A percentile compares a stretch with the other conserved stretches of the same genome.
These are phyloP conservation scores for Henckelia pumila DNA, from an alignment of 257 asterid genomes.

Conservation along the genomic window DNA sequence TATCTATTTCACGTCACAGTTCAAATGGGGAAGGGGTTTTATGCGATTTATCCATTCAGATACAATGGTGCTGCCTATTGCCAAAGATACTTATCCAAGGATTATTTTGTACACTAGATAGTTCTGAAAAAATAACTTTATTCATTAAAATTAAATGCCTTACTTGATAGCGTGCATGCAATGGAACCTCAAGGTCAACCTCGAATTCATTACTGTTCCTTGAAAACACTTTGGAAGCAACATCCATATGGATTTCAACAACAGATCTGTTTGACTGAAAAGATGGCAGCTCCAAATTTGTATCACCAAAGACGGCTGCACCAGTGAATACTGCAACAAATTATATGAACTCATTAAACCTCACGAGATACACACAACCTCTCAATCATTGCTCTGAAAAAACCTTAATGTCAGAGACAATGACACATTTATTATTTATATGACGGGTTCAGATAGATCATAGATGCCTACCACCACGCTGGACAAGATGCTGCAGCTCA, in stretches of 20 bases:
- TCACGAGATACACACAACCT: not conserved
- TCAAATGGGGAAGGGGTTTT: not conserved
- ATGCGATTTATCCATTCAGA: not conserved
- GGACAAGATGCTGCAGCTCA: slow-evolving; percentile 82
- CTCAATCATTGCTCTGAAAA: not conserved
- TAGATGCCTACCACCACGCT: slow-evolving; percentile 60
- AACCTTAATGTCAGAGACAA: not conserved
- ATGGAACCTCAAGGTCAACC: slow-evolving; percentile 55
- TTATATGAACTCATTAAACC: slow-evolving; percentile 2
- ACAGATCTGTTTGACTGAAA: slow-evolving; percentile 71
- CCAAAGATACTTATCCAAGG: not conserved
- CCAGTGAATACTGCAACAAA: slow-evolving; percentile 50
- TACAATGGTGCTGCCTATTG: not conserved
- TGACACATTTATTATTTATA: not conserved
- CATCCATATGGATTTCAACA: slow-evolving; percentile 65
- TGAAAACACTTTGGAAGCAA: slow-evolving; percentile 32
- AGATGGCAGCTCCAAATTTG: slow-evolving; percentile 80
- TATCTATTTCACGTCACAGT: not conserved
- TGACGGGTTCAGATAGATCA: not conserved
- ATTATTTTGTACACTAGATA: too few relatives aligned
- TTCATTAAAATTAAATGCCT: not conserved
- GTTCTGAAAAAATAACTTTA: not conserved
- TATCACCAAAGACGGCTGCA: slow-evolving; percentile 86
- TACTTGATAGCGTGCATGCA: slow-evolving; percentile 88
- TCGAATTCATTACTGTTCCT: slow-evolving; percentile 34